Evolutionary conservation across 2,329 filamentous ascomycete species (phyloP).

Genomic region (Chaetomium globosum): DNA sequence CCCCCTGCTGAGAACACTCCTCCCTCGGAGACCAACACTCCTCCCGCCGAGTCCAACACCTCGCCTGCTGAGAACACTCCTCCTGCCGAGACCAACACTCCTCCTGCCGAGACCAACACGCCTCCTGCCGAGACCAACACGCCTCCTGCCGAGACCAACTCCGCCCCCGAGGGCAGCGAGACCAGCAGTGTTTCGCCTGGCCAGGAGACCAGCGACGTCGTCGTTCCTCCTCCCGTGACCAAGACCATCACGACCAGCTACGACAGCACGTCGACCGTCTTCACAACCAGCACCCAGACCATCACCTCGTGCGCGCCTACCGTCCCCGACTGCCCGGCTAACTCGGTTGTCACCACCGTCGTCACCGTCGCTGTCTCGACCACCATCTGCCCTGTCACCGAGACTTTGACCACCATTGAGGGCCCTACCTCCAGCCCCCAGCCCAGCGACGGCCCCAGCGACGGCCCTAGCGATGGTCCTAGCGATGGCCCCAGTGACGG

Average conservation of each 20-base stretch:
- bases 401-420: constrained; percentile 49
- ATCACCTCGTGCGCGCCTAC: constrained; percentile 57
- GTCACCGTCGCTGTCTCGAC: constrained; percentile 61
- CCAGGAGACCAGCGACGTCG: constrained; percentile 21
- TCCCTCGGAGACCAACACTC: neutral
- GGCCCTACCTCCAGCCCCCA: constrained; percentile 24
- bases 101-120: constrained; percentile 19
- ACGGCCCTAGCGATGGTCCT: neutral
- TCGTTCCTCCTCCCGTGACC: constrained; percentile 16
- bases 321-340: constrained; percentile 44
- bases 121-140: constrained; percentile 22
- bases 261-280: constrained; percentile 39
- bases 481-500: neutral
- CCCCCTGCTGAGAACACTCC: neutral
- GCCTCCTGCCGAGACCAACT: neutral
- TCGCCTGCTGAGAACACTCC: constrained; percentile 9
- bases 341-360: constrained; percentile 48
- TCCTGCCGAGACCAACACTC: constrained; percentile 16
- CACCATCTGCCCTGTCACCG: constrained; percentile 64
- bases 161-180: too few relatives aligned
- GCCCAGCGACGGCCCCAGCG: constrained; percentile 13
- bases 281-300: constrained; percentile 42
- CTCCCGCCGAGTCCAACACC: constrained; percentile 26
- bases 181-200: constrained; percentile 13
- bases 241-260: constrained; percentile 42